Evolutionary conservation across 139 green algal species (phyloP), one percentile per base, ranked within the genome.

Genomic region (Micractinium conductrix): DNA sequence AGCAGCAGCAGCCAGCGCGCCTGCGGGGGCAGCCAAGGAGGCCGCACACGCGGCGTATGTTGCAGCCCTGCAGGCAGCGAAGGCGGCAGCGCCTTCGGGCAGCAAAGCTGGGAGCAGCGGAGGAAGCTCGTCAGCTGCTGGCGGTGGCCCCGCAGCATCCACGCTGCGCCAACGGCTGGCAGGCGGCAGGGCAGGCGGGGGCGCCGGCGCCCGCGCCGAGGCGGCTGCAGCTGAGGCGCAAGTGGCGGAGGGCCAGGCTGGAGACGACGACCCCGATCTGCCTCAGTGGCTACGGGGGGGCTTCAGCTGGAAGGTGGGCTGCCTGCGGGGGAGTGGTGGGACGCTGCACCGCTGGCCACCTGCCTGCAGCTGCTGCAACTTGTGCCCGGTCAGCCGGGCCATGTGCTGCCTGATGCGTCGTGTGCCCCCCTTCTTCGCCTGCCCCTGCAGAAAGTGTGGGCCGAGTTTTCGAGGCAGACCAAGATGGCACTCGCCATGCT

Each of bases 281-380:
- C 83, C 83, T 2, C 74, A 83, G 37, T 87, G 74, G 73, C 48
- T 87, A 62, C 43, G 45, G 22, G 83, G 74, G 0, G 83, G 48
- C 6, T 87, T 87, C 63, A 70, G 30, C 45, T 87, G 83, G 80
- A 78, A 78, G 80, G 80, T 85, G 67, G 26, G 80, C 50, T 8
- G 28, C 10, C n/a, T 48, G 58, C 10, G 26, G 2, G 6, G 26
- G 16, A 26, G 33, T 37, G 7, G 58, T 28, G 1, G 58, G 58
- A 35, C 21, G 58, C 24, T 67, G 7, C 16, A 16, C 4, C 58
- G 58, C 33, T 80, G 44, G n/a, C n/a, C n/a, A n/a, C n/a, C n/a
- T n/a, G n/a, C n/a, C n/a, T n/a, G n/a, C n/a, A n/a, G n/a, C n/a
- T n/a, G n/a, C n/a, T n/a, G n/a, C n/a, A n/a, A n/a, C n/a, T n/a